phyloP scores from a whole-genome alignment of 139 green algal species.

The Tetraselmis chui region DNA sequence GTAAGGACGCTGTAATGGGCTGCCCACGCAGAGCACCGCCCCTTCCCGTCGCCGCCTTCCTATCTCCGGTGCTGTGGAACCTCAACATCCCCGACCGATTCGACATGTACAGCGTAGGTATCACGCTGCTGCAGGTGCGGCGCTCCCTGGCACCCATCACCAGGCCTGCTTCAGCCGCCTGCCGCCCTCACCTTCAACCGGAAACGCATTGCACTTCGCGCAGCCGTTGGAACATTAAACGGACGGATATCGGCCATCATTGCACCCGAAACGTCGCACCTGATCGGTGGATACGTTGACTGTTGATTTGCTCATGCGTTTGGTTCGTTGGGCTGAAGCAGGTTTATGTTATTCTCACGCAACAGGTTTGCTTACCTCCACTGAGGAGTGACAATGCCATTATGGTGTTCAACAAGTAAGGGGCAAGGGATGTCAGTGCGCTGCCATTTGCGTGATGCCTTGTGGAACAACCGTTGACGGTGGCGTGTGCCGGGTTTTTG shows the following conservation, averaged over 20 bases:
- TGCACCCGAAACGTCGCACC: too few species aligned
- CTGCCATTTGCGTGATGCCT: conserved; percentile 18
- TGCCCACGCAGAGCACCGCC: not conserved
- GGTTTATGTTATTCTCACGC: not conserved
- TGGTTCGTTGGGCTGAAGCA: too few species aligned
- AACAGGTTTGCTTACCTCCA: conserved; percentile 61
- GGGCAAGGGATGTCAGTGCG: too few species aligned
- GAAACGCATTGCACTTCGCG: too few species aligned
- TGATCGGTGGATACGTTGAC: too few species aligned
- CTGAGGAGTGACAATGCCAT: conserved; percentile 69
- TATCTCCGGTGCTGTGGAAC: conserved; percentile 16
- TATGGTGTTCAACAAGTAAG: conserved; percentile 46
- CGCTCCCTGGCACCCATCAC: too few species aligned
- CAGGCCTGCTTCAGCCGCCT: too few species aligned
- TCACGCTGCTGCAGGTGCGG: conserved; percentile 57
- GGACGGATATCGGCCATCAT: too few species aligned
- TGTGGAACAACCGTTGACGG: not conserved
- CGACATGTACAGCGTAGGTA: conserved; percentile 29
- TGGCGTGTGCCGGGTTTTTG: not conserved
- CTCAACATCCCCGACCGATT: conserved; percentile 9
- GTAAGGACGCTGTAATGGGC: not conserved
- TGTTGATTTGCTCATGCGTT: too few species aligned
- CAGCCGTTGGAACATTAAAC: too few species aligned
- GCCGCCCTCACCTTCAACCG: too few species aligned
- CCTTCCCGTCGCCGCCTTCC: not conserved